Evolutionary conservation across 2,329 filamentous ascomycete species (phyloP), one percentile per base, ranked within the genome.

Genomic region (Cordyceps tenuipes): DNA sequence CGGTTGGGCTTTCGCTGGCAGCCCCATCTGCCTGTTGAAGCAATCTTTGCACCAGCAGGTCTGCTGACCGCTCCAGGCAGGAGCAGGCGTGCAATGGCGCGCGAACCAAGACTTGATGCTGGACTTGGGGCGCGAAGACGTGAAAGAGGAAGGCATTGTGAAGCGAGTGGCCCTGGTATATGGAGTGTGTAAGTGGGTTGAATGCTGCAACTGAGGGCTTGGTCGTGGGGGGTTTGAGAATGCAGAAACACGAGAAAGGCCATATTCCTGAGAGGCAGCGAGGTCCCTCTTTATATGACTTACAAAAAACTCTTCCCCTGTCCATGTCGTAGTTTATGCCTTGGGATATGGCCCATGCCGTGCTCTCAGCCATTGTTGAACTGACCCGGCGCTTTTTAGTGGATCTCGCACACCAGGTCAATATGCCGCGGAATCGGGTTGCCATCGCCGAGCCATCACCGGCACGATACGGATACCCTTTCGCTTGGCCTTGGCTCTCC

Each of bases 1-100:
- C 29, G 21, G 3, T 50, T 47, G 29, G 31, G 57, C 8, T 43
- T 59, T 48, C 5, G 52, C 36, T 21, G 54, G 49, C n/a, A 46
- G 2, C 36, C 52, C 53, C 60, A 54, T 53, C 36, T 59, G 51
- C 26, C 23, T 49, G 39, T 59, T 50, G 52, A 57, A 74, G 67
- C 72, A 74, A 50, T 66, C 63, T 56, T 66, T 68, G 64, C 74
- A 76, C 57, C 73, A 72, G 59, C 74, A 76, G 21, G 67, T 63
- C 4, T 71, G 66, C 39, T 65, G 66, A 61, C 65, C 64, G 65
- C 68, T 70, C 65, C 73, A 66, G 50, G 74, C 72, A 2, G 73
- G 73, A 19, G 71, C 71, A 58, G 74, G 72, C 52, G 72, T 66
- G 63, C 72, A 75, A 69, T 76, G 74, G 62, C 73, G 73, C 53